Conservation (phyloP, 495 filamentous ascomycete genomes). For the Oleoguttula mirabilis region DNA sequence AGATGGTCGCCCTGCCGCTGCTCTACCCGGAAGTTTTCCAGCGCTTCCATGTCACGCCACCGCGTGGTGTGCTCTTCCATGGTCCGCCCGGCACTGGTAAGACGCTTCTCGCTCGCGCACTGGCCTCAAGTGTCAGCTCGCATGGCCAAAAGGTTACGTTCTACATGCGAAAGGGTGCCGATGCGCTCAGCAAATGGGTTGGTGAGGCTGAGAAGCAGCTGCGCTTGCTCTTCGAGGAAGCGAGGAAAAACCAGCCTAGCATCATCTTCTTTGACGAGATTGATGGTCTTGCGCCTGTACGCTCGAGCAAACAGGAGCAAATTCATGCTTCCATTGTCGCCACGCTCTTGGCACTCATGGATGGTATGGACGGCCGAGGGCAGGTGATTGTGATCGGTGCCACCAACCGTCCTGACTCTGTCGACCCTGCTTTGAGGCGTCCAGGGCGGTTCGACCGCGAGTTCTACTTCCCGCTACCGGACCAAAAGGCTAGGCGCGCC, state of each 20-base stretch:
- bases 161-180: constrained; percentile 97
- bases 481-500: constrained; percentile 58
- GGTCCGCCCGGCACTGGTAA: constrained; percentile 97
- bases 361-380: constrained; percentile 96
- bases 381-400: constrained; percentile 98
- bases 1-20: constrained; percentile 90
- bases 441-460: constrained; percentile 94
- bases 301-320: constrained; percentile 95
- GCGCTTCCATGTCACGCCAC: constrained; percentile 81
- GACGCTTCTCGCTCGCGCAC: constrained; percentile 80
- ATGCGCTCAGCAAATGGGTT: constrained; percentile 97
- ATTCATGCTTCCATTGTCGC: constrained; percentile 98
- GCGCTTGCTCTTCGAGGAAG: constrained; percentile 87
- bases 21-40: constrained; percentile 93
- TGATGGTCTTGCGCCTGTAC: constrained; percentile 84
- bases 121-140: constrained; percentile 68
- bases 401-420: constrained; percentile 92
- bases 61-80: constrained; percentile 90
- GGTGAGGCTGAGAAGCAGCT: constrained; percentile 94
- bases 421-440: constrained; percentile 85
- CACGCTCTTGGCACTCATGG: constrained; percentile 89
- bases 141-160: constrained; percentile 90
- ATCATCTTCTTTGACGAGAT: constrained; percentile 99
- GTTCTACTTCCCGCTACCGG: constrained; percentile 92
- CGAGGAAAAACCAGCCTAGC: constrained; percentile 84